Evolutionary conservation across 1,284 basidiomycete genomes (phyloP), one percentile per base, ranked within the genome.

Genomic region (Pulveroboletus sp.): DNA sequence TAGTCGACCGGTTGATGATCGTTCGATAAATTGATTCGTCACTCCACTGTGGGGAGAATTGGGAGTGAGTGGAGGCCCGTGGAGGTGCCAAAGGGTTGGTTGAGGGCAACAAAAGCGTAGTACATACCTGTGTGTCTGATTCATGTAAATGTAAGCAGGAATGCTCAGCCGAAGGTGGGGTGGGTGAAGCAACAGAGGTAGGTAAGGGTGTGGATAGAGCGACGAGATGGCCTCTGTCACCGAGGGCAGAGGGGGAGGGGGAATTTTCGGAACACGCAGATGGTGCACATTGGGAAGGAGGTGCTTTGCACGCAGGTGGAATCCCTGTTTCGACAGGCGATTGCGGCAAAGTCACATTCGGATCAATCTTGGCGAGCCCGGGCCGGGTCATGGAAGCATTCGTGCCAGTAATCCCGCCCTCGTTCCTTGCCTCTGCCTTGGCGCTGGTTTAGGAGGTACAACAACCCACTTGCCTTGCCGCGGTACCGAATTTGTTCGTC

Each of bases 401-500:
- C 15, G 44, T 40, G 42, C 12, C 32, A 11, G 29, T 26, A 55
- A 93, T 87, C 3, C 89, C 90, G 36, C 87, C 88, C 62, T 88
- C 84, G 64, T 86, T 89, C 64, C 87, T 77, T 41, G 78, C 76
- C 64, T 89, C 86, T 49, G 76, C 65, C 29, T 81, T 76, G 53
- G 83, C 81, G 53, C 81, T 82, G 62, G 16, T 83, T 84, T 50
- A 94, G 74, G 52, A 94, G 75, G 69, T 94, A 85, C 58, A 94
- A n/a, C n/a, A 70, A 1, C n/a, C 91, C 92, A 55, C 88, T 91
- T 8, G 83, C 86, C 68, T 89, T 89, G 37, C 88, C 87, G 64
- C 91, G 88, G 68, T 85, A 91, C 29, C 89, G 76, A 17, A 93
- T 83, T 68, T 93, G 85, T 60, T 79, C 79, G 55, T 93, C 87